A percentile compares a stretch with the other conserved stretches of the same genome.
Conservation (phyloP, 2,329 filamentous ascomycete genomes). For the Pseudodiploospora longispora region DNA sequence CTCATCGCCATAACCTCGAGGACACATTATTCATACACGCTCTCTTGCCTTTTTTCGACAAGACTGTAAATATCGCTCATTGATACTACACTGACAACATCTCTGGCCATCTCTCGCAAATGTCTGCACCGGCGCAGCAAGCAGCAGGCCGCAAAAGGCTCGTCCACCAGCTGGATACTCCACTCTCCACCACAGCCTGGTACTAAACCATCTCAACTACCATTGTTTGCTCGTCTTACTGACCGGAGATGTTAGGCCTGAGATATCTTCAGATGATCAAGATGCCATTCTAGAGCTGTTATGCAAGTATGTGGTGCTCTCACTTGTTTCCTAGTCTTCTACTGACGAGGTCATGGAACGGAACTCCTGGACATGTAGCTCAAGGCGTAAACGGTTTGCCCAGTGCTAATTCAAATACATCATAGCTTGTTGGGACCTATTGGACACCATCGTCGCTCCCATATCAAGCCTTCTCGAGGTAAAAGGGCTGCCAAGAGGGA, state of each 20-base stretch:
- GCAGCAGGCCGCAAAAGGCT: constrained; percentile 41
- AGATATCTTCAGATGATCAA: constrained; percentile 49
- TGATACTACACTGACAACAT: neutral
- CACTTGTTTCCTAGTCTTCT: constrained; percentile 8
- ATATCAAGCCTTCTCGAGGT: constrained; percentile 52
- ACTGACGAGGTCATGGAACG: no score
- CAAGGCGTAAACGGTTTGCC: no score
- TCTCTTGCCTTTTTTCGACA: no score
- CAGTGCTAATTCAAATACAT: no score
- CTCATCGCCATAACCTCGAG: no score
- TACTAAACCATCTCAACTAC: constrained; percentile 22
- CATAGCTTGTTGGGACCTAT: constrained; percentile 54
- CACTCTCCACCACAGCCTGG: constrained; percentile 55
- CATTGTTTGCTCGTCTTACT: neutral
- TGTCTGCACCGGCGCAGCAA: constrained; percentile 2
- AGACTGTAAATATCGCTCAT: neutral
- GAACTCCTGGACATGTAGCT: no score
- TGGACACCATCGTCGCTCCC: constrained; percentile 49
- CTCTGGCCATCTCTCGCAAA: neutral
- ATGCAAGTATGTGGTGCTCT: constrained; percentile 43
- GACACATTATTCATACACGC: no score
- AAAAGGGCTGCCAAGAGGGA: constrained; percentile 47
- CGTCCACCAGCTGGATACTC: constrained; percentile 57
- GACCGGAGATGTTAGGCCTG: constrained; percentile 42
- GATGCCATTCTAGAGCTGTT: constrained; percentile 58